Evolutionary conservation across 257 asterid genomes (phyloP).

Genomic region (Nicotiana obtusifolia): DNA sequence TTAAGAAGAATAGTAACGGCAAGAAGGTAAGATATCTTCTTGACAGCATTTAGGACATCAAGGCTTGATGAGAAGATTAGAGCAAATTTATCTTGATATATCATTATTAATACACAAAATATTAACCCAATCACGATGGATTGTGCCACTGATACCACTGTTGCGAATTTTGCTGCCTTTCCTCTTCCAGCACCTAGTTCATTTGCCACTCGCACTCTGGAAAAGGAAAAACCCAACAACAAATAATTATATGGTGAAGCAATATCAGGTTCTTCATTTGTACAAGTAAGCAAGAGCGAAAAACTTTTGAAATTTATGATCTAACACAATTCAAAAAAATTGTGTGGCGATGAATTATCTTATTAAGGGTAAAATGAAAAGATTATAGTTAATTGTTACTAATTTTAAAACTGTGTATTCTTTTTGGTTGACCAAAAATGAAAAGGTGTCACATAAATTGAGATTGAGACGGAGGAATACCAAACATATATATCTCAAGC

Average conservation of each 20-base stretch:
- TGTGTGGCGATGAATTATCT: too few relatives aligned
- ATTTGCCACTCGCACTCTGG: constrained; percentile 55
- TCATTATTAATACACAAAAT: constrained; percentile 25
- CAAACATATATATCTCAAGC: not conserved
- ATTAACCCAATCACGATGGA: constrained; percentile 40
- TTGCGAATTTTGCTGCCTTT: constrained; percentile 44
- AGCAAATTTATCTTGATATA: constrained; percentile 30
- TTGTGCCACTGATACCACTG: constrained; percentile 39
- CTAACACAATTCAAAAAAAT: too few relatives aligned
- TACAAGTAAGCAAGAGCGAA: not conserved
- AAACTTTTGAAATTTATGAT: too few relatives aligned
- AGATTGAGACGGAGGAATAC: too few relatives aligned
- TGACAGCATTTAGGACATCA: constrained; percentile 32
- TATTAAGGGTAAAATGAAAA: too few relatives aligned
- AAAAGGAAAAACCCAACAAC: not conserved
- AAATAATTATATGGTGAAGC: not conserved
- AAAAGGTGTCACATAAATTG: too few relatives aligned
- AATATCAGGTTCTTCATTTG: not conserved
- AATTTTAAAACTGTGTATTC: too few relatives aligned
- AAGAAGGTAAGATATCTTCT: constrained; percentile 29
- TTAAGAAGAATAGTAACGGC: constrained; percentile 45
- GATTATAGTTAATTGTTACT: too few relatives aligned
- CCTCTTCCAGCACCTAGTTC: constrained; percentile 58
- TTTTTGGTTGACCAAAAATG: too few relatives aligned
- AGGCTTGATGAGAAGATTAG: constrained; percentile 35